These are phyloP conservation scores for Drechslerella coelobrocha DNA, from an alignment of 2,329 filamentous ascomycete species.

Conservation along the genomic window DNA sequence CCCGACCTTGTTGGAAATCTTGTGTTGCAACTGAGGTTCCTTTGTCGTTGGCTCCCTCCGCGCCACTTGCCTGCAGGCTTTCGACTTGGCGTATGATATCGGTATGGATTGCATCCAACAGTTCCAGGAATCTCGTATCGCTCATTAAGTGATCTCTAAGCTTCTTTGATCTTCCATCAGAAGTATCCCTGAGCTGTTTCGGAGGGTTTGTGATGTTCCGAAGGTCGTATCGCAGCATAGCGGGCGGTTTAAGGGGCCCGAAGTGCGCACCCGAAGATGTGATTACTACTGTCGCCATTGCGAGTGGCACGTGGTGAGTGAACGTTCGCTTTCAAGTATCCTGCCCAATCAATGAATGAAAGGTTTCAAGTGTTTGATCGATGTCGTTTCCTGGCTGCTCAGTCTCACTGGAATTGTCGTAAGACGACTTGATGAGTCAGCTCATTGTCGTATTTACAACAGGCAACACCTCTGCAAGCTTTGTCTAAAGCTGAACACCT, in stretches of 20 bases:
- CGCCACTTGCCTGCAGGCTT: conserved; percentile 21
- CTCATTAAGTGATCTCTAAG: conserved; percentile 35
- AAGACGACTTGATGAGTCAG: conserved; percentile 1
- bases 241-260: conserved; percentile 38
- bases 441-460: conserved; percentile 3
- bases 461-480: conserved; percentile 4
- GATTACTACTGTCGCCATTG: conserved; percentile 29
- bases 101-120: conserved; percentile 31
- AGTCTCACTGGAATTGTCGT: no score
- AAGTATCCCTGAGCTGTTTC: conserved; percentile 20
- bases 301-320: neutral
- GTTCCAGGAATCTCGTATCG: conserved; percentile 23
- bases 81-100: conserved; percentile 42
- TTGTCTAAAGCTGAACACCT: no score
- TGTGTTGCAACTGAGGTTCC: conserved; percentile 23
- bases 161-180: conserved; percentile 48
- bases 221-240: conserved; percentile 39
- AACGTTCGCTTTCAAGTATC: neutral
- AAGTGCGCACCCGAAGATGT: conserved; percentile 39
- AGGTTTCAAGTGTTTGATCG: neutral
- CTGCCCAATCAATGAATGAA: neutral
- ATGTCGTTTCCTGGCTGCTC: neutral
- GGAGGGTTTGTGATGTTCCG: conserved; percentile 46
- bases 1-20: conserved; percentile 29
- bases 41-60: conserved; percentile 11